Evolutionary conservation across 1,284 basidiomycete species (phyloP), one percentile per base, ranked within the genome.

Genomic region (Microbotryum lychnidis-dioicae): DNA sequence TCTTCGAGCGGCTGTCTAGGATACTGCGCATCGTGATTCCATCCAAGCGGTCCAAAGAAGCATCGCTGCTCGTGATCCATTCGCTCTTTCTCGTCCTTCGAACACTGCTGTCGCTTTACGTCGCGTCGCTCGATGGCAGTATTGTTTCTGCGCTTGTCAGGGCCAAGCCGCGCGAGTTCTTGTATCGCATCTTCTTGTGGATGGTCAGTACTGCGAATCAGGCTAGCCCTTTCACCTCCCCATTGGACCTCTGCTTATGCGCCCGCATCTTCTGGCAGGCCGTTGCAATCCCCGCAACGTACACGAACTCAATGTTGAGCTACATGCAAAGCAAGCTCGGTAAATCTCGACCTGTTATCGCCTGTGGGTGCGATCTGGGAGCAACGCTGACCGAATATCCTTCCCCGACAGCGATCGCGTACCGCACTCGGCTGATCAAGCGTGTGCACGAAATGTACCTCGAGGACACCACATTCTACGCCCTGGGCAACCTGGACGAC

Each of bases 61-160:
- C 91, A 0, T 78, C 88, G 50, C 82, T 97, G 61, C 80, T 98
- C 7, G 78, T 87, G 58, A 25, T 91, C 77, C 92, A 97, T 74
- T 89, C 91, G 6, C 83, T 84, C 71, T 83, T 97, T 67, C 81
- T 98, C 57, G 81, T 97, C 20, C 86, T 90, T 64, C 79, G 93
- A 64, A 97, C 93, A 3, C 86, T 89, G 12, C 85, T 97, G 57
- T 91, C 88, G 27, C 79, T 98, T n/a, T 97, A 97, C 73, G 91
- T 98, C 54, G 93, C 94, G 9, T 84, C 89, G 56, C 80, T 97
- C 54, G 94, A 97, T 72, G 93, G 92, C 74, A 85, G 86, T 71
- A 94, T 98, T 69, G 94, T 98, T 0, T 91, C 91, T 2, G 90
- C 90, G 21, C 82, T 97, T 9, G 94, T 97, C n/a, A 85, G 91